phyloP scores from a whole-genome alignment of 352 stramenopile genomes.

The Phytophthora cactorum region DNA sequence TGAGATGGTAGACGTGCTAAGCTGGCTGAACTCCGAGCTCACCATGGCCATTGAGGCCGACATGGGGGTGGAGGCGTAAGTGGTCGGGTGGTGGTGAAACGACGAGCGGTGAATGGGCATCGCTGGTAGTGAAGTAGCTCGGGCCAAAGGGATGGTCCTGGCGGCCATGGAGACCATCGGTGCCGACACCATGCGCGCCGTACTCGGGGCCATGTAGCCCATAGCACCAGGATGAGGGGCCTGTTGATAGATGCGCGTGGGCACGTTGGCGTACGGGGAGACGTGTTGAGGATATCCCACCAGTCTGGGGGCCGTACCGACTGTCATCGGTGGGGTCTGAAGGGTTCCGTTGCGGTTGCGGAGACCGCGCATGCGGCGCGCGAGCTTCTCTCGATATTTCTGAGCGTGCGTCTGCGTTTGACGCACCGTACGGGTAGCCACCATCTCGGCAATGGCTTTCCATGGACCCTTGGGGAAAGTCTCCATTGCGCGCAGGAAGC shows the following conservation, averaged over 20 bases:
- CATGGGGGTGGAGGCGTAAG: constrained; percentile 16
- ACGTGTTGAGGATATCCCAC: constrained; percentile 13
- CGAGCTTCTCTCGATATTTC: constrained; percentile 73
- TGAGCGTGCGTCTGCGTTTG: constrained; percentile 77
- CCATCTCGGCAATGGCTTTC: constrained; percentile 71
- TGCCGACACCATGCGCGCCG: constrained; percentile 8
- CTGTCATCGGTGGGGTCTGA: constrained; percentile 42
- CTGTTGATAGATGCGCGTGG: constrained; percentile 25
- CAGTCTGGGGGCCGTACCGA: constrained; percentile 1
- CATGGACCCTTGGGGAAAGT: constrained; percentile 67
- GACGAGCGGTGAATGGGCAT: constrained; percentile 20
- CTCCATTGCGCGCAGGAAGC: constrained; percentile 66
- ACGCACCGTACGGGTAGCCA: constrained; percentile 66
- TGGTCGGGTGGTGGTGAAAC: constrained; percentile 17
- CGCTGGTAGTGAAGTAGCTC: constrained; percentile 27
- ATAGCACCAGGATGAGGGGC: constrained; percentile 19
- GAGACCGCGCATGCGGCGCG: constrained; percentile 60
- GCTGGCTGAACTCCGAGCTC: constrained; percentile 46
- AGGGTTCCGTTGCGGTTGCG: constrained; percentile 69
- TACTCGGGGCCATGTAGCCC: constrained; percentile 11
- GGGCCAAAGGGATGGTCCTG: constrained; percentile 14
- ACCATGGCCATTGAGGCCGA: constrained; percentile 22
- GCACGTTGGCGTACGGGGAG: constrained; percentile 17
- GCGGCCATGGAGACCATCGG: constrained; percentile 9
- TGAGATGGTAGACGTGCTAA: constrained; percentile 49